Evolutionary conservation across 1,139 yeast species (phyloP).

Genomic region (Saccharomyces hybrid): DNA sequence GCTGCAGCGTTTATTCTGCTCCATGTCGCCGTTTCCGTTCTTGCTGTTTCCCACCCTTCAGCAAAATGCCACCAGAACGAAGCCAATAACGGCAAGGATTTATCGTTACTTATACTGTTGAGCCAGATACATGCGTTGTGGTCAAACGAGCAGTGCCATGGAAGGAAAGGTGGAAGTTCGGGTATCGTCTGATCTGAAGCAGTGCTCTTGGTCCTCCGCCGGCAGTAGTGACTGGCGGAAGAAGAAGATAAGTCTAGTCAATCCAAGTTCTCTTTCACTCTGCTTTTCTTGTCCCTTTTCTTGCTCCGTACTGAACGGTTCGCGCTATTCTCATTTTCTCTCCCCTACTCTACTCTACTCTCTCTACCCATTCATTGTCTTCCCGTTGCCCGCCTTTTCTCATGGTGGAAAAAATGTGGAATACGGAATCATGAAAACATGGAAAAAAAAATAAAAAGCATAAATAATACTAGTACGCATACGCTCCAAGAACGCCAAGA

Average conservation of each 20-base stretch:
- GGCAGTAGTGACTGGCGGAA: no score
- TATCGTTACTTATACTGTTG: not conserved
- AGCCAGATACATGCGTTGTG: not conserved
- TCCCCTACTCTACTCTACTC: no score
- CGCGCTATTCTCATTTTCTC: not conserved
- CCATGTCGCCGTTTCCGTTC: not conserved
- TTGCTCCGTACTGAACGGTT: no score
- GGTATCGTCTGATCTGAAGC: no score
- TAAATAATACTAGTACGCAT: not conserved
- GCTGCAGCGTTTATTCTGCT: not conserved
- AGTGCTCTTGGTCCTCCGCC: no score
- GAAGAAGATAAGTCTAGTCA: no score
- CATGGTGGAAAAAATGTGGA: not conserved
- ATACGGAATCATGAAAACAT: not conserved
- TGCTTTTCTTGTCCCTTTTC: no score
- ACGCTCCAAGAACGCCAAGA: not conserved
- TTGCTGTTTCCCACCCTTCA: not conserved
- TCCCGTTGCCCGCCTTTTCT: not conserved
- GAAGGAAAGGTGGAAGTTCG: no score
- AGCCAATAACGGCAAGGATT: not conserved
- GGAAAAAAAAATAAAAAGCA: not conserved
- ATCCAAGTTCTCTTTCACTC: no score
- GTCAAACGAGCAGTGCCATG: no score
- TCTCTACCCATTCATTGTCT: no score
- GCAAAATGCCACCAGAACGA: not conserved